Percentiles rank a stretch among this genome's conserved stretches.
These are phyloP conservation scores for Tilletia setariae DNA, from an alignment of 1,284 basidiomycete species.

Conservation along the genomic window DNA sequence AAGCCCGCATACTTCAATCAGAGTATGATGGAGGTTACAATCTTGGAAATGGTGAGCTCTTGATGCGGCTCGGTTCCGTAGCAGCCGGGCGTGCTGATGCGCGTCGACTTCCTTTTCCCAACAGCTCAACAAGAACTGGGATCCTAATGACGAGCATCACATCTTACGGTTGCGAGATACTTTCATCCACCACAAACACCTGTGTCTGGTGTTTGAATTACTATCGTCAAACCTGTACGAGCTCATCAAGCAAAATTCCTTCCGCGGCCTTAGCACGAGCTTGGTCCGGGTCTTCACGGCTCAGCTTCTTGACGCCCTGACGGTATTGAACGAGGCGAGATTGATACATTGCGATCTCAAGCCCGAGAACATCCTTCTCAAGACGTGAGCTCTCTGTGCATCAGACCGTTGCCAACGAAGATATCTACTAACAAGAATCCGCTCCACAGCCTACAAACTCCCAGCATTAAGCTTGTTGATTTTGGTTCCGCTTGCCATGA, in stretches of 20 bases:
- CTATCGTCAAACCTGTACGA: slow-evolving; percentile 97
- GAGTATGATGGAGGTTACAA: slow-evolving; percentile 99
- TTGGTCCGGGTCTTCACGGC: slow-evolving; percentile 97
- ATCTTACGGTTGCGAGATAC: slow-evolving; percentile 91
- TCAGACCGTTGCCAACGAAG: too few relatives aligned
- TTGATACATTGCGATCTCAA: slow-evolving; percentile 98
- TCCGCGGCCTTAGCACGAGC: slow-evolving; percentile 92
- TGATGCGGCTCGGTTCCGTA: background rate
- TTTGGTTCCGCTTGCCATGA: slow-evolving; percentile 99
- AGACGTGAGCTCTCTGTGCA: slow-evolving; percentile 26
- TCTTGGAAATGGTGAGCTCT: slow-evolving; percentile 74
- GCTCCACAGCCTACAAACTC: slow-evolving; percentile 75
- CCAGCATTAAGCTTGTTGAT: slow-evolving; percentile 98
- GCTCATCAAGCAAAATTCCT: slow-evolving; percentile 99
- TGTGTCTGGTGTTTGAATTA: slow-evolving; percentile 96
- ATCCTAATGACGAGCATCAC: slow-evolving; percentile 92
- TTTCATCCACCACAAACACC: slow-evolving; percentile 92
- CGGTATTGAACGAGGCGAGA: slow-evolving; percentile 87
- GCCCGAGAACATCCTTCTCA: slow-evolving; percentile 57
- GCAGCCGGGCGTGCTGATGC: background rate
- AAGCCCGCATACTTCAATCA: slow-evolving; percentile 99
- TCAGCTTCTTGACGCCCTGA: slow-evolving; percentile 86
- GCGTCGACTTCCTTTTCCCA: slow-evolving; percentile 19
- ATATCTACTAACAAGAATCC: too few relatives aligned
- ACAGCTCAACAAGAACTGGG: slow-evolving; percentile 60